These are phyloP conservation scores for Neonectria faginata DNA, from an alignment of 2,329 filamentous ascomycete species.

Conservation along the genomic window DNA sequence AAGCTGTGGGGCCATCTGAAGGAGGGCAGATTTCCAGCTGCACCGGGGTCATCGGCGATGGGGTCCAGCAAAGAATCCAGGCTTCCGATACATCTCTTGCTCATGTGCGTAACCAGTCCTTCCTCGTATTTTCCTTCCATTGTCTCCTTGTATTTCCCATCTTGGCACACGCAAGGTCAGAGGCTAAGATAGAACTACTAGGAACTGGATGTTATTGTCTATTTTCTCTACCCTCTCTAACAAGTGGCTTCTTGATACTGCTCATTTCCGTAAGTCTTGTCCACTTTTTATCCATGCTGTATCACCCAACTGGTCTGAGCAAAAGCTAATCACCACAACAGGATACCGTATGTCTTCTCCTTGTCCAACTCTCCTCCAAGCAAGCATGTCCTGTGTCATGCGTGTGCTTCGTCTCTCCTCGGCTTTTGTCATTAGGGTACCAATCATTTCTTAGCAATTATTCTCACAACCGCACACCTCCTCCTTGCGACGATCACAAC, in stretches of 20 bases:
- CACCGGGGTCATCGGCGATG: not conserved
- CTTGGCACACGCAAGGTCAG: not conserved
- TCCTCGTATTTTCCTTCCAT: not conserved
- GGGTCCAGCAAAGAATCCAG: not conserved
- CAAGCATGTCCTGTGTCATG: not conserved
- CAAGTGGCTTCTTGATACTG: constrained; percentile 85
- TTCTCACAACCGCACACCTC: constrained; percentile 76
- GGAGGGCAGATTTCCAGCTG: not conserved
- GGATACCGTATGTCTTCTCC: constrained; percentile 49
- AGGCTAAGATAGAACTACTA: constrained; percentile 39
- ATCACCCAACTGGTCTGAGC: not conserved
- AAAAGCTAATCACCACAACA: constrained; percentile 30
- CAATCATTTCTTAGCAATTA: constrained; percentile 53
- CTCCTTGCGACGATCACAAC: constrained; percentile 72
- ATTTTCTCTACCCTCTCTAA: constrained; percentile 91
- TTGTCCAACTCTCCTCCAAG: not conserved
- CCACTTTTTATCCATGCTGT: not conserved
- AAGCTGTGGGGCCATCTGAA: not conserved
- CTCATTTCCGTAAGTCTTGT: constrained; percentile 74
- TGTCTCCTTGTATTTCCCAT: not conserved
- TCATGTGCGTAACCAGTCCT: not conserved
- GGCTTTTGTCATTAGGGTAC: not conserved
- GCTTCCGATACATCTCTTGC: not conserved
- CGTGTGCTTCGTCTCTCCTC: not conserved
- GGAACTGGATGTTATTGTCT: constrained; percentile 85